Evolutionary conservation across 495 filamentous ascomycete genomes (phyloP).

Genomic region (Schizothecium vesticola): DNA sequence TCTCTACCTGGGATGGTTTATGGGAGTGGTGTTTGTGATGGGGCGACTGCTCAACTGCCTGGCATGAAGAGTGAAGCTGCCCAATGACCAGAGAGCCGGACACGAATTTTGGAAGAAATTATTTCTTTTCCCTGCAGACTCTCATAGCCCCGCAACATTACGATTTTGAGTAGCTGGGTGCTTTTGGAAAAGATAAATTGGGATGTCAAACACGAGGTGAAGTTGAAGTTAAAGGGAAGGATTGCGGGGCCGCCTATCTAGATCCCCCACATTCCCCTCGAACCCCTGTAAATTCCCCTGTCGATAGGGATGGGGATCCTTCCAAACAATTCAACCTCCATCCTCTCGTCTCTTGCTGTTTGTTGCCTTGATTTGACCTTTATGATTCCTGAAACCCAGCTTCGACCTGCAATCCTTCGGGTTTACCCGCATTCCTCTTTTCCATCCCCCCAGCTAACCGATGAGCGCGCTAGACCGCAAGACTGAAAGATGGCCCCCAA

Average conservation of each 20-base stretch:
- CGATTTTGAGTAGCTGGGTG: background rate
- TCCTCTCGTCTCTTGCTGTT: background rate
- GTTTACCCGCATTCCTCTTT: background rate
- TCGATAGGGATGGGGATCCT: background rate
- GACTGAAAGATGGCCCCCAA: slow-evolving; percentile 20
- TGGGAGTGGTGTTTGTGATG: background rate
- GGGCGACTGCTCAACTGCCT: too few relatives aligned
- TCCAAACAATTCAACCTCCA: background rate
- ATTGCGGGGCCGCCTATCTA: background rate
- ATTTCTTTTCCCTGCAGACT: too few relatives aligned
- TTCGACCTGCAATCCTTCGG: background rate
- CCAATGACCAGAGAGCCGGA: too few relatives aligned
- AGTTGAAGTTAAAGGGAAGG: background rate
- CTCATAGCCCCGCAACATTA: background rate
- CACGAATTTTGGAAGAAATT: too few relatives aligned
- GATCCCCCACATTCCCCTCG: background rate
- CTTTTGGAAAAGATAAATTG: background rate
- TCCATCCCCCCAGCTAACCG: background rate
- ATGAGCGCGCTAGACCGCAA: background rate
- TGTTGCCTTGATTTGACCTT: background rate
- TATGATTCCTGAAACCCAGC: background rate
- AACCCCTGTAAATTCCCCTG: background rate
- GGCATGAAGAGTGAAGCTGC: too few relatives aligned
- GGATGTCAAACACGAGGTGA: background rate
- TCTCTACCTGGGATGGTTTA: background rate